Base-by-base conservation (phyloP, 2,329 filamentous ascomycete species). In the Fusarium musae region DNA sequence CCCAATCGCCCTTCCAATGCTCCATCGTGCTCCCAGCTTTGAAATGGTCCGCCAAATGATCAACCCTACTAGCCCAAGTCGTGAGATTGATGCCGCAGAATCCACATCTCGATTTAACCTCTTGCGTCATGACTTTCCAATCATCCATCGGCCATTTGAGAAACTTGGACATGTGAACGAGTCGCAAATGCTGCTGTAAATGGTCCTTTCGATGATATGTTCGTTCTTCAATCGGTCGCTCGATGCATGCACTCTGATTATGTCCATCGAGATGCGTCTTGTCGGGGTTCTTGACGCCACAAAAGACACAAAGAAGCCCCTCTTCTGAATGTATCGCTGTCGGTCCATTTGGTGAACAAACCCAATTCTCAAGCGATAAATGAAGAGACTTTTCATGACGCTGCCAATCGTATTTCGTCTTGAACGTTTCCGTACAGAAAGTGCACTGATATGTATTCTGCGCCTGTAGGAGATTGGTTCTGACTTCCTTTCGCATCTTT, bases 351-450 rank as follows among this genome's bases (percentile, higher is more conserved):
- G 83, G 83, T 6, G 80, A 81, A 39, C 81, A 88, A 61, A 83
- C 83, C 87, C 80, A 89, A 30, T 76, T 82, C 79, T 82, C 84
- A 0, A 85, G 84, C 30, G 82, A 87, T 60, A 80, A 82, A 78
- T 80, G 87, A 61, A 83, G 83, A 65, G 83, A 82, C 44, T 83
- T 85, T 68, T 89, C 87, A 68, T 89, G 87, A n/a, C 87, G 79
- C 44, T 84, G 83, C 84, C 84, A 86, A 59, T 85, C 84, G 63
- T 85, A 83, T 30, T 84, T 84, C 0, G 82, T 84, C 52, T 82
- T 83, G 73, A 86, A 86, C 0, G 82, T 82, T 36, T 86, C 84
- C 0, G 83, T 84, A 50, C 84, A 86, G 66, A 86, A 86, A 5
- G 84, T 86, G 57, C 84, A 86, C 60, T 85, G 84, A 57, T 80